Percentiles rank a stretch among this genome's conserved stretches.
phyloP scores from a whole-genome alignment of 139 green algal species.

The Trebouxia sp. region DNA sequence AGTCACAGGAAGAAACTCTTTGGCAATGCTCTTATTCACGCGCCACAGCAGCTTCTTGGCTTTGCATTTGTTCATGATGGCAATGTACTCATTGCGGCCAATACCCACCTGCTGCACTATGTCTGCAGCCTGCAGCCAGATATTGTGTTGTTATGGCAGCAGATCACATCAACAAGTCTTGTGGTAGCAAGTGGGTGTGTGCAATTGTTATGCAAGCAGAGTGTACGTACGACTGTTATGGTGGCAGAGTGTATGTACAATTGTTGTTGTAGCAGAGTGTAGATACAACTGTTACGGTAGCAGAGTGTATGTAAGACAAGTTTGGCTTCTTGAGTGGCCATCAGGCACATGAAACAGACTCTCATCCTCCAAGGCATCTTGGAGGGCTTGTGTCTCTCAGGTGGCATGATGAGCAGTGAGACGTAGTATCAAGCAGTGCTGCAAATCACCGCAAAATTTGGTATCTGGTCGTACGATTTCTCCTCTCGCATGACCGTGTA shows the following conservation, averaged over 20 bases:
- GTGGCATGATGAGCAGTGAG: too few relatives aligned
- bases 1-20: slow-evolving; percentile 71
- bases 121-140: slow-evolving; percentile 77
- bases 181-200: neutral
- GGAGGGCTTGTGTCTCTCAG: too few relatives aligned
- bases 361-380: too few relatives aligned
- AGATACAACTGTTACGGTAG: too few relatives aligned
- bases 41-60: slow-evolving; percentile 85
- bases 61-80: slow-evolving; percentile 88
- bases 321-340: too few relatives aligned
- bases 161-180: neutral
- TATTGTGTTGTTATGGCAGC: neutral
- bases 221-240: too few relatives aligned
- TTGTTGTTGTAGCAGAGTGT: too few relatives aligned
- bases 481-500: slow-evolving; percentile 79
- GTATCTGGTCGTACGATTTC: slow-evolving; percentile 87
- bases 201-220: too few relatives aligned
- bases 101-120: slow-evolving; percentile 79
- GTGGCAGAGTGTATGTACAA: too few relatives aligned
- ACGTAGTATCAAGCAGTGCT: too few relatives aligned
- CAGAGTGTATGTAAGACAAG: too few relatives aligned
- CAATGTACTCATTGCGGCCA: slow-evolving; percentile 95
- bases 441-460: slow-evolving; percentile 95
- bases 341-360: too few relatives aligned
- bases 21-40: slow-evolving; percentile 78